These are phyloP conservation scores for Apophysomyces sp. DNA, from an alignment of 371 early-diverging fungal genomes.

Conservation along the genomic window DNA sequence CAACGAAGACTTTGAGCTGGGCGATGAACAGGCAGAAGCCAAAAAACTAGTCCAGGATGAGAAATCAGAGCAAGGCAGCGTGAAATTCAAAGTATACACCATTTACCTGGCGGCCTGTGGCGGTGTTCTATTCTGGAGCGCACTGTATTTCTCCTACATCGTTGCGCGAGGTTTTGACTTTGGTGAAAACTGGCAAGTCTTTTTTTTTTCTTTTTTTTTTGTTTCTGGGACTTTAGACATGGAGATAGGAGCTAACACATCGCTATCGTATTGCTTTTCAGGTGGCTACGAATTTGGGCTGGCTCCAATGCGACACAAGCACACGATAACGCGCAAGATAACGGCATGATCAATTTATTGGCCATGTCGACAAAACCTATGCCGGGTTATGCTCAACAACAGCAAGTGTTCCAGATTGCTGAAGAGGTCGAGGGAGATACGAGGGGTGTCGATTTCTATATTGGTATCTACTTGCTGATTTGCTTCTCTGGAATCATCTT, in stretches of 20 bases:
- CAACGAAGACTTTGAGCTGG: conserved; percentile 23
- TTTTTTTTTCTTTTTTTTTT: not conserved
- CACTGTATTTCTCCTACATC: conserved; percentile 44
- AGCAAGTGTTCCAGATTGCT: not conserved
- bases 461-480: conserved; percentile 23
- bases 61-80: conserved; percentile 49
- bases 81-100: conserved; percentile 58
- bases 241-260: too few relatives aligned
- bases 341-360: not conserved
- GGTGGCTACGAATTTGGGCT: conserved; percentile 24
- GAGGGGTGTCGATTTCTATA: conserved; percentile 28
- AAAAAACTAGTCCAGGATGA: conserved; percentile 48
- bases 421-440: too few relatives aligned
- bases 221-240: too few relatives aligned
- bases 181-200: conserved; percentile 26
- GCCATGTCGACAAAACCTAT: not conserved
- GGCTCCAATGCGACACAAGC: not conserved
- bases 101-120: conserved; percentile 69
- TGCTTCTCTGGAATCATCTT: conserved; percentile 19
- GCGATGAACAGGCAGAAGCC: conserved; percentile 21
- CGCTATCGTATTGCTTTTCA: not conserved
- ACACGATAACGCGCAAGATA: not conserved
- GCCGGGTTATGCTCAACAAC: not conserved
- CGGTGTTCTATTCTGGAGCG: conserved; percentile 56
- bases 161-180: conserved; percentile 47